phyloP scores from a whole-genome alignment of 345 rosid genomes.

The Acer saccharum region DNA sequence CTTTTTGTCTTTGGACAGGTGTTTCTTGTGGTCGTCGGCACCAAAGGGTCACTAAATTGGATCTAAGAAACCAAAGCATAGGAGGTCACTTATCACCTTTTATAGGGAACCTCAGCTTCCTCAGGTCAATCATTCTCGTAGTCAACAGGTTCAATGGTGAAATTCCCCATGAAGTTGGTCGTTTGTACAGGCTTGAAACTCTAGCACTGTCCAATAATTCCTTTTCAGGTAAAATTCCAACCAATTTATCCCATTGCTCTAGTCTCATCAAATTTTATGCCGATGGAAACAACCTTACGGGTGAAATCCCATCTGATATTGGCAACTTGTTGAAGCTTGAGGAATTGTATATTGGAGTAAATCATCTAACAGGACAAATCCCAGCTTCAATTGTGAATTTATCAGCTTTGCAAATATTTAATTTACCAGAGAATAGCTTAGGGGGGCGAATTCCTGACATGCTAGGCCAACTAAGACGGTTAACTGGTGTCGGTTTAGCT shows the following conservation, averaged over 20 bases:
- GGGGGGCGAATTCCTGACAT: background rate
- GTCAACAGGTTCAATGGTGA: background rate
- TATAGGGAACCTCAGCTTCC: too few species aligned
- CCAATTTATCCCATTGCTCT: slow-evolving; percentile 3
- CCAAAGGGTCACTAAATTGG: too few species aligned
- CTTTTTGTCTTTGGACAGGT: too few species aligned
- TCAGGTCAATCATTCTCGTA: too few species aligned
- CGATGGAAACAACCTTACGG: background rate
- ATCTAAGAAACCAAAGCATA: too few species aligned
- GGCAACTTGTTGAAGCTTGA: background rate
- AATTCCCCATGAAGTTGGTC: slow-evolving; percentile 20
- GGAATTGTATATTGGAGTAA: background rate
- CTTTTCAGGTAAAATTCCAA: background rate
- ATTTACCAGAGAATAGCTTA: background rate
- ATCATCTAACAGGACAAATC: too few species aligned
- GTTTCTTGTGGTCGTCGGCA: too few species aligned
- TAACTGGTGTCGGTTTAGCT: background rate
- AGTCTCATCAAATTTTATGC: background rate
- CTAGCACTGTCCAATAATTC: slow-evolving; percentile 5
- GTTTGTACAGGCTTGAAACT: background rate
- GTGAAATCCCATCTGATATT: slow-evolving; percentile 1
- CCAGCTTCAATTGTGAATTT: too few species aligned
- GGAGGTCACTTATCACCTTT: too few species aligned
- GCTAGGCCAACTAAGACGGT: background rate
- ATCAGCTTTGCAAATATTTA: background rate